Conservation (phyloP, 768 basidiomycete species). For the Tylopilus plumbeoviolaceoides region DNA sequence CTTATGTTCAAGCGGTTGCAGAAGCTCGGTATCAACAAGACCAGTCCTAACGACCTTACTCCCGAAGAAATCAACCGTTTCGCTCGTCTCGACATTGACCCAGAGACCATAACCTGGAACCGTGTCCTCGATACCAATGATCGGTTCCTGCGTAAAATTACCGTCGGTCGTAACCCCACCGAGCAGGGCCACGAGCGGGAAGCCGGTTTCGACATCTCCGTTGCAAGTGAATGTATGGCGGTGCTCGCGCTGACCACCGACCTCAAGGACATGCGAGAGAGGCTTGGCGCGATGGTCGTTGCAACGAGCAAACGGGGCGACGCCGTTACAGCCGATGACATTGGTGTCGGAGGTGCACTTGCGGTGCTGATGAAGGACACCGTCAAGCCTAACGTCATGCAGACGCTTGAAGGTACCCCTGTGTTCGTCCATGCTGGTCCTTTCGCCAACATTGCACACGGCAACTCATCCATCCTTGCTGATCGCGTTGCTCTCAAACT, state of each 20-base stretch:
- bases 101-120: constrained; percentile 94
- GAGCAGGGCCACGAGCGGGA: constrained; percentile 87
- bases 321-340: constrained; percentile 92
- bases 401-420: constrained; percentile 96
- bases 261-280: constrained; percentile 86
- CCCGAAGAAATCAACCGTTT: constrained; percentile 89
- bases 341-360: constrained; percentile 92
- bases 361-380: constrained; percentile 98
- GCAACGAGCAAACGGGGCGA: constrained; percentile 89
- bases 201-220: constrained; percentile 94
- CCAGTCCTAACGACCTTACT: constrained; percentile 85
- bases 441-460: constrained; percentile 98
- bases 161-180: constrained; percentile 84
- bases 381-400: constrained; percentile 99
- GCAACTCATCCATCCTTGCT: constrained; percentile 98
- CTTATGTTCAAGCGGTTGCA: constrained; percentile 94
- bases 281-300: constrained; percentile 95
- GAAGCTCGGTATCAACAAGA: constrained; percentile 95
- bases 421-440: constrained; percentile 99
- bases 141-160: constrained; percentile 91
- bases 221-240: constrained; percentile 98
- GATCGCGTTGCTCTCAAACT: constrained; percentile 96
- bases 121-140: constrained; percentile 97
- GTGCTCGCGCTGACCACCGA: constrained; percentile 89
- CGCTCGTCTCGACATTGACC: constrained; percentile 88